Base-by-base conservation (phyloP, 768 basidiomycete species). In the Suillus bovinus region DNA sequence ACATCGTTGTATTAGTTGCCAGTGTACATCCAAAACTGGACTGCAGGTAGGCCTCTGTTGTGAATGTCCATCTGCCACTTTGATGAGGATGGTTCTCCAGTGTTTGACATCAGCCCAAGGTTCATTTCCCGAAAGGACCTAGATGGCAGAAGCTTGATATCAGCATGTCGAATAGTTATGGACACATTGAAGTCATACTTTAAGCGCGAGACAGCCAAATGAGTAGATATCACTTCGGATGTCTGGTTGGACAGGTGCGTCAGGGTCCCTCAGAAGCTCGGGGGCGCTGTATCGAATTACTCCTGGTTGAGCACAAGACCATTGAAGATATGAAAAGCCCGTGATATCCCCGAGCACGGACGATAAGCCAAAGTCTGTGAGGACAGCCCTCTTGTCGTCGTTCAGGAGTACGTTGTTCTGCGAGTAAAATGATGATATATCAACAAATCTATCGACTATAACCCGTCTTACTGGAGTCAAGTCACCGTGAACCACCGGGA, bases 361-460 rank as follows among this genome's bases (percentile, higher is more conserved):
- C 17, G 79, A 81, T 8, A 82, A 68, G 4, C 81, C 81, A 63
- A 81, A 81, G 60, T 81, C 81, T 63, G 76, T 77, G 24, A 82
- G 67, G 16, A 73, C 71, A 7, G 76, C 80, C 41, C 73, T 74
- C 22, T 74, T 72, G 13, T 78, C 65, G 61, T 77, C 72, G 59
- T 79, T 76, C 52, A 82, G 74, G 22, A 81, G 74, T 39, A 82
- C 74, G 62, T 81, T 82, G 0, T 78, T 74, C 79, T 64, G 33
- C 4, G 31, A 62, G 42, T 11, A 11, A 61, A n/a, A 17, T 14
- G 13, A 49, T 53, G 20, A 27, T 38, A 17, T 16, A 29, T 1
- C 20, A n/a, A 33, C 3, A 27, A 39, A 56, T 17, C 9, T 27
- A 10, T 27, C 9, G 24, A 27, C 27, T 24, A 56, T 29, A 3